Conservation (phyloP, 2,329 filamentous ascomycete genomes). For the Claviceps sp. region DNA sequence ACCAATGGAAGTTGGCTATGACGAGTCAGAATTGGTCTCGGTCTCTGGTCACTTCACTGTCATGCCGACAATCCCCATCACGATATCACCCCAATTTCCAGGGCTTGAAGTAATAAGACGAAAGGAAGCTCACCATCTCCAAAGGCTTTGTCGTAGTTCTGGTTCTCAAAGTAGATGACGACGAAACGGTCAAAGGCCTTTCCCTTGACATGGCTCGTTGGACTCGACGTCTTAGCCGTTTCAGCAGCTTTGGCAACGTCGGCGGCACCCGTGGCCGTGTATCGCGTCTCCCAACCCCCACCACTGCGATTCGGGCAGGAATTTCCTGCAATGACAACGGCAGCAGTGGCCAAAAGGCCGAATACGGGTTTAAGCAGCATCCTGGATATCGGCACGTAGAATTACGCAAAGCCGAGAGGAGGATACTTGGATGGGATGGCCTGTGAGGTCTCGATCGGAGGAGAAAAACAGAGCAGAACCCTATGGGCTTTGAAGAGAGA, state of each 20-base stretch:
- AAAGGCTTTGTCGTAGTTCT: slow-evolving; percentile 49
- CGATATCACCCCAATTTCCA: background rate
- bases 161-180: slow-evolving; percentile 69
- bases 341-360: slow-evolving; percentile 14
- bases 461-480: background rate
- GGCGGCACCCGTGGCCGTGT: slow-evolving; percentile 38
- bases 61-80: too few species aligned
- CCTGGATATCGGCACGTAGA: background rate
- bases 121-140: slow-evolving; percentile 39
- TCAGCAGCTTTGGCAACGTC: slow-evolving; percentile 43
- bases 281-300: slow-evolving; percentile 22
- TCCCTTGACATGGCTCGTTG: slow-evolving; percentile 52
- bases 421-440: background rate
- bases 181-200: slow-evolving; percentile 60
- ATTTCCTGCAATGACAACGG: background rate
- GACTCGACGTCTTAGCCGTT: slow-evolving; percentile 45
- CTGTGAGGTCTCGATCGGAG: background rate
- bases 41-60: too few species aligned
- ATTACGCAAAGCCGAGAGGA: background rate
- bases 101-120: background rate
- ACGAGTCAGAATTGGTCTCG: too few species aligned
- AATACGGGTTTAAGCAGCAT: slow-evolving; percentile 9
- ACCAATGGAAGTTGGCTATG: slow-evolving; percentile 16
- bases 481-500: background rate
- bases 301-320: slow-evolving; percentile 5